Base-by-base conservation (phyloP, 257 asterid genomes). In the Osmanthus fragrans region DNA sequence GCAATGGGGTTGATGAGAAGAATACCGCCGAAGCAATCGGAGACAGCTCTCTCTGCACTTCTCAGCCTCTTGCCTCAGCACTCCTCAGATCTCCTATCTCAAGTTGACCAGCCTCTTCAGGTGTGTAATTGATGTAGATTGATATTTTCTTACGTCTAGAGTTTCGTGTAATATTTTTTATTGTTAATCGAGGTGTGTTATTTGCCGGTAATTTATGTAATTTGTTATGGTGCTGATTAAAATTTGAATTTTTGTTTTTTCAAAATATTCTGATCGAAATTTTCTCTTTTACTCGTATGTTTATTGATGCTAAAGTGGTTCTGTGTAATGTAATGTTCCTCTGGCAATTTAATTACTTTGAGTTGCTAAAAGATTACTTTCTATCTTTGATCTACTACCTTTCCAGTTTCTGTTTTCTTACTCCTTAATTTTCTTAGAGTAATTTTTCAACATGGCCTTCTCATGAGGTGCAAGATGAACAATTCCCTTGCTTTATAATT, bases 1-100 rank as follows among this genome's bases (percentile, higher is more conserved):
- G 99, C 99, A 54, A 85, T 93, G 97, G 99, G 98, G 70, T 85
- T 96, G 88, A 96, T 96, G 99, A 83, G 99, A 83, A 87, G 99
- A 84, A 92, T 96, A 64, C 97, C 97, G 11, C 98, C 98, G 49
- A 92, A 90, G 90, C 95, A 88, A 71, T 79, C 94, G 19, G 99
- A 96, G 75, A 85, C 96, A 34, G 93, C 98, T 72, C 83, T 96
- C 18, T 89, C 97, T 27, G 99, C 99, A 8, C 85, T 92, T 51
- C 84, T 96, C 7, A 93, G 91, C 88, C 99, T 96, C 79, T 83
- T 96, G 83, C 99, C 99, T 29, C 81, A 88, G 73, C 94, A 96
- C 84, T 90, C 98, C 77, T 87, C 97, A 58, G 98, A 93, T 96
- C 99, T 96, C 78, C 97, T 93, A 81, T 96, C 98, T 76, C 98